Evolutionary conservation across 1,284 basidiomycete genomes (phyloP).

Genomic region (Sutorius eximius): DNA sequence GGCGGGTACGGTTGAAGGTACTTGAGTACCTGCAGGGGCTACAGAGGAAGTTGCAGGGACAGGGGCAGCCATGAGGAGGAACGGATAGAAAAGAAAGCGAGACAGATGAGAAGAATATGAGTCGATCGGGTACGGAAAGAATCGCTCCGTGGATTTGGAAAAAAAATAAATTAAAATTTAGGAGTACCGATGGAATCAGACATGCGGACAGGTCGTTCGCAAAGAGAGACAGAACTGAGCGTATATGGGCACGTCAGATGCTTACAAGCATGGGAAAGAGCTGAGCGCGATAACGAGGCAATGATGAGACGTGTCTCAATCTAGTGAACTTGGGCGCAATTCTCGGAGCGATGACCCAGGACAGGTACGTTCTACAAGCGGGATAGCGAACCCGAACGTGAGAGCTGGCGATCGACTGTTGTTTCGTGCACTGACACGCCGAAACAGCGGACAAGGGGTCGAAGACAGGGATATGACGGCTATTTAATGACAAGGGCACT

Average conservation of each 20-base stretch:
- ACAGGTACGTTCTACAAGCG: neutral
- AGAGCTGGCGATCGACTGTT: neutral
- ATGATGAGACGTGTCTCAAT: neutral
- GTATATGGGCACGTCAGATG: neutral
- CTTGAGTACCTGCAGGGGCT: neutral
- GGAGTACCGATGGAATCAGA: neutral
- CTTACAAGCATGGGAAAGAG: neutral
- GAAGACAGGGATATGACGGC: slow-evolving; percentile 7
- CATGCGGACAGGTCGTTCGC: neutral
- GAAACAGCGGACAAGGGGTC: neutral
- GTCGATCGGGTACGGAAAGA: slow-evolving; percentile 10
- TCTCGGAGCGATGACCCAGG: neutral
- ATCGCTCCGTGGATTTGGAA: neutral
- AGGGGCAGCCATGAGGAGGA: slow-evolving; percentile 19
- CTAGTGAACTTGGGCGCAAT: neutral
- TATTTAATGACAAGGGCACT: slow-evolving; percentile 22
- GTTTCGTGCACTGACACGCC: slow-evolving; percentile 1
- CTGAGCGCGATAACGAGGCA: neutral
- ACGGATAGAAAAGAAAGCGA: neutral
- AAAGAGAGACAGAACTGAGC: too few species aligned
- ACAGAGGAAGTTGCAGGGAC: slow-evolving; percentile 3
- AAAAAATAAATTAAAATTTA: slow-evolving; percentile 5
- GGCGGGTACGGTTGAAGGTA: slow-evolving; percentile 43
- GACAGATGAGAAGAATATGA: neutral
- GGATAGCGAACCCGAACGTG: slow-evolving; percentile 2